Evolutionary conservation across 2,329 filamentous ascomycete species (phyloP).

Genomic region (Aspergillus intermedius): DNA sequence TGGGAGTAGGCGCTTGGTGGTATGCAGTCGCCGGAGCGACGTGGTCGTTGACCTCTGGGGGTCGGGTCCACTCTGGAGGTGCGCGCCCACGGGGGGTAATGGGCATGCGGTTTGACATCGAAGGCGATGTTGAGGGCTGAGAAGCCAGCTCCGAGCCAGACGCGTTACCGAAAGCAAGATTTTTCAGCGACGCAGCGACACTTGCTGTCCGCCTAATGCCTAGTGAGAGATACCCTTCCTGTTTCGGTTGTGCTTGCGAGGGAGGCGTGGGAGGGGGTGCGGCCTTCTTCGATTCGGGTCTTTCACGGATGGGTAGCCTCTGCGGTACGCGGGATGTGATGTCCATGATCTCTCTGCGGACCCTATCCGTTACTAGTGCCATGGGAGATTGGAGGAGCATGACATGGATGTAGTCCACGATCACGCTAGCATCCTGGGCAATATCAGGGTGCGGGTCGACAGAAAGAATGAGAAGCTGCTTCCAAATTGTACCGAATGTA

Average conservation of each 20-base stretch:
- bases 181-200: conserved; percentile 59
- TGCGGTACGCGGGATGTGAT: conserved; percentile 27
- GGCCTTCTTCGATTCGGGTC: conserved; percentile 27
- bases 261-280: conserved; percentile 43
- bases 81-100: conserved; percentile 45
- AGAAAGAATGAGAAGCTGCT: conserved; percentile 80
- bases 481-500: conserved; percentile 90
- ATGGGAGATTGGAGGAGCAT: conserved; percentile 71
- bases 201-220: conserved; percentile 59
- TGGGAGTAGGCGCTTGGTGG: conserved; percentile 67
- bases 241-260: conserved; percentile 44
- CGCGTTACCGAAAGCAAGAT: conserved; percentile 49
- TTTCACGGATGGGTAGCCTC: conserved; percentile 35
- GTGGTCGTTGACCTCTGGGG: conserved; percentile 70
- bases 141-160: conserved; percentile 22
- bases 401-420: conserved; percentile 79
- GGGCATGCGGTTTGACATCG: conserved; percentile 27
- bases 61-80: conserved; percentile 54
- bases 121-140: conserved; percentile 22
- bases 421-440: conserved; percentile 72
- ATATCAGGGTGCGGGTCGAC: conserved; percentile 94
- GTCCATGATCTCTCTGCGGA: conserved; percentile 60
- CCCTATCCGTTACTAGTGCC: conserved; percentile 59
- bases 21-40: conserved; percentile 63
- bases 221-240: conserved; percentile 56